Percentiles rank a stretch among this genome's conserved stretches.
These are phyloP conservation scores for Oenanthe javanica DNA, from an alignment of 140 eudicot species.

Conservation along the genomic window DNA sequence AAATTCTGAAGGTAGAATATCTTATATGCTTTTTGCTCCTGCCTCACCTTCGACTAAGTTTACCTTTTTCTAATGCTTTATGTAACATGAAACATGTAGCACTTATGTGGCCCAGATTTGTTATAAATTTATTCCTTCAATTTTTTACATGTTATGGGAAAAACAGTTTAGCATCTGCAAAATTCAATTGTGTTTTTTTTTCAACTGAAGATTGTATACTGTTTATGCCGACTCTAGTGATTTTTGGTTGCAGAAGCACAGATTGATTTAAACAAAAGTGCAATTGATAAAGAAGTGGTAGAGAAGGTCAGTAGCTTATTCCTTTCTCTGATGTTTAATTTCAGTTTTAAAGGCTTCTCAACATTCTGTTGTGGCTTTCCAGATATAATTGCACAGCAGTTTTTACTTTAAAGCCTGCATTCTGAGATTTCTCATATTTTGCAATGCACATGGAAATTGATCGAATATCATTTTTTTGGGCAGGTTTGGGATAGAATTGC, in stretches of 20 bases:
- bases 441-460: neutral
- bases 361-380: neutral
- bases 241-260: conserved; percentile 62
- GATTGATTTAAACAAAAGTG: conserved; percentile 49
- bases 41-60: neutral
- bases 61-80: neutral
- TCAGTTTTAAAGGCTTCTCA: neutral
- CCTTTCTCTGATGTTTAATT: neutral
- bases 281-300: conserved; percentile 85
- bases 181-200: neutral
- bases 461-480: conserved; percentile 6
- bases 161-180: neutral
- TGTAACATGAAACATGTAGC: neutral
- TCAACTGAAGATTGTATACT: neutral
- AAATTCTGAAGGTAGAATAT: neutral
- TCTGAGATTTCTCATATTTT: neutral
- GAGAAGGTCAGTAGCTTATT: conserved; percentile 55
- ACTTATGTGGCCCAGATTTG: neutral
- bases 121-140: neutral
- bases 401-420: neutral
- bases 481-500: conserved; percentile 96
- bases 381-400: neutral
- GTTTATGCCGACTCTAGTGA: neutral
- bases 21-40: neutral
- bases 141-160: neutral